A percentile compares a stretch with the other conserved stretches of the same genome.
phyloP scores from a whole-genome alignment of 345 rosid genomes.

The Hypericum androsaemum region DNA sequence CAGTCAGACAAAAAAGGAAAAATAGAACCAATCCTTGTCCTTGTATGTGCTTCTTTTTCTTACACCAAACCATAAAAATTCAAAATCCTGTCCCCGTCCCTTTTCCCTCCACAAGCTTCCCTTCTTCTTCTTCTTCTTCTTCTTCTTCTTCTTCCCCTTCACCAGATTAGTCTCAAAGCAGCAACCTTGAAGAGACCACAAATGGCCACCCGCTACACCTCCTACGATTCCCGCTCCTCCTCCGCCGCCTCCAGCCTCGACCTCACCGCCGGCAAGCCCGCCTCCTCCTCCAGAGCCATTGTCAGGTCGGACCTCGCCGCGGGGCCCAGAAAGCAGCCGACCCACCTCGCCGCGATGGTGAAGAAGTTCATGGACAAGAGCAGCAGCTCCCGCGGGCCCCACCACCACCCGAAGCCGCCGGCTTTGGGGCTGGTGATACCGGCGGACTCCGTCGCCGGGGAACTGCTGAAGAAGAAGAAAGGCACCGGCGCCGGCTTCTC shows the following conservation, averaged over 20 bases:
- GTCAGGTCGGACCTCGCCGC: background rate
- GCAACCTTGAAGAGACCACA: background rate
- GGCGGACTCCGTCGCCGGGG: conserved; percentile 50
- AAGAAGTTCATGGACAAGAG: conserved; percentile 69
- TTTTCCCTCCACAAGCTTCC: too few relatives aligned
- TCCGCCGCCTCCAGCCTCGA: background rate
- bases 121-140: background rate
- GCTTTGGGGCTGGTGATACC: conserved; percentile 40
- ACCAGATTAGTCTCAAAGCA: background rate
- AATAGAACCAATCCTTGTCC: too few relatives aligned
- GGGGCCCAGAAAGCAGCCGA: background rate
- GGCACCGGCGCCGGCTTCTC: conserved; percentile 27
- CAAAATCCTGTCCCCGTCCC: too few relatives aligned
- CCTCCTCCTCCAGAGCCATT: background rate
- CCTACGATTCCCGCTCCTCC: conserved; percentile 3
- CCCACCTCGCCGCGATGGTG: conserved; percentile 29
- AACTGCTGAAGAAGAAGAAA: conserved; percentile 52
- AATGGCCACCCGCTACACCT: conserved; percentile 5
- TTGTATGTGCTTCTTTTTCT: too few relatives aligned
- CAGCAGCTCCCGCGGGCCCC: conserved; percentile 1
- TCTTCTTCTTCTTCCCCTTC: background rate
- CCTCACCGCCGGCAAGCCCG: background rate
- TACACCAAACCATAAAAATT: too few relatives aligned
- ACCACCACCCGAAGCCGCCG: conserved; percentile 18
- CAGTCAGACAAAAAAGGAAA: too few relatives aligned